Evolutionary conservation across 176 grass and related monocot species (phyloP).

Genomic region (Avena eriantha): DNA sequence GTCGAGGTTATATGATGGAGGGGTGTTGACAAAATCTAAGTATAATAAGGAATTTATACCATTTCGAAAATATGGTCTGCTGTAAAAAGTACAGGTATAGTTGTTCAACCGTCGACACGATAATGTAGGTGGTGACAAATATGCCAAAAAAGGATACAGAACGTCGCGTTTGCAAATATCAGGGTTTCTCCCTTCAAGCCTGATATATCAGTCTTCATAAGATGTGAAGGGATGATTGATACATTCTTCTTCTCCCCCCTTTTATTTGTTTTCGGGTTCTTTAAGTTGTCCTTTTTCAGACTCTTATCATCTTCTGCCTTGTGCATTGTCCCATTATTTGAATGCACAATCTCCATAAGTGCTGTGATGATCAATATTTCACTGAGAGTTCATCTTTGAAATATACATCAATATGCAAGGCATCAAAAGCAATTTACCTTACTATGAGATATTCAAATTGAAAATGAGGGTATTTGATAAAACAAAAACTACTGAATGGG

Average conservation of each 20-base stretch:
- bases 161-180: constrained; percentile 88
- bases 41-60: constrained; percentile 58
- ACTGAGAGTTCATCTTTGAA: constrained; percentile 37
- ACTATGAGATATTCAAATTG: constrained; percentile 33
- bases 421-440: constrained; percentile 6
- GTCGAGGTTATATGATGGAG: constrained; percentile 78
- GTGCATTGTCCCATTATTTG: constrained; percentile 80
- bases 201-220: constrained; percentile 86
- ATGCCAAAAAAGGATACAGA: constrained; percentile 82
- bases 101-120: constrained; percentile 12
- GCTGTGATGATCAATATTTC: constrained; percentile 58
- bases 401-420: constrained; percentile 42
- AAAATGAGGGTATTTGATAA: constrained; percentile 2
- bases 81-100: constrained; percentile 2
- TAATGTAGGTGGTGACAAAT: constrained; percentile 17
- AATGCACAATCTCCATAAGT: constrained; percentile 86
- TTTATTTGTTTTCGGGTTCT: constrained; percentile 59
- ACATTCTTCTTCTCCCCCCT: constrained; percentile 67
- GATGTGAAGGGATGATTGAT: constrained; percentile 81
- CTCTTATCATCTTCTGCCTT: constrained; percentile 49
- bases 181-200: constrained; percentile 75
- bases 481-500: constrained; percentile 33
- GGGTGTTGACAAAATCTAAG: constrained; percentile 88
- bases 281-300: constrained; percentile 55
- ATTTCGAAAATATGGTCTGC: constrained; percentile 22